A percentile compares a stretch with the other conserved stretches of the same genome.
phyloP scores from a whole-genome alignment of 306 rosid genomes.

The Boehmeria nivea region DNA sequence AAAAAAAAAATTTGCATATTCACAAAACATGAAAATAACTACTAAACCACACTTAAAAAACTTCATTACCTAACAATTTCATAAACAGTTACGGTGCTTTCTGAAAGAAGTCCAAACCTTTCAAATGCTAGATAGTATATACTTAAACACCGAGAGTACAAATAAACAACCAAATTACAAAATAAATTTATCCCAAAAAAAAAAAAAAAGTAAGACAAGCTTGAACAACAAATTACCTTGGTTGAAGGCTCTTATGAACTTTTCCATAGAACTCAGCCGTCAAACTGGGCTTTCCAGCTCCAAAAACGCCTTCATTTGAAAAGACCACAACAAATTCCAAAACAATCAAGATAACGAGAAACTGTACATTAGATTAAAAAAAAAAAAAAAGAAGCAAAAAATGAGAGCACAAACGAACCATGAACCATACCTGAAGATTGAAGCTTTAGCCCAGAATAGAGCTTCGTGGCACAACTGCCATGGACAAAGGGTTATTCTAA shows the following conservation, averaged over 20 bases:
- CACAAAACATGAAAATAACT: no score
- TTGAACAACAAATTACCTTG: conserved; percentile 40
- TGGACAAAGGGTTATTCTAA: background rate
- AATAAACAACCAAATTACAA: no score
- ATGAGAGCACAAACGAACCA: background rate
- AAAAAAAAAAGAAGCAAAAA: background rate
- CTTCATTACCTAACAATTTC: no score
- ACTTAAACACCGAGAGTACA: no score
- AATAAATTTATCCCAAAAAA: background rate
- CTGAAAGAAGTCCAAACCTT: no score
- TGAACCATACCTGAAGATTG: conserved; percentile 47
- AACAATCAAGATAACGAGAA: background rate
- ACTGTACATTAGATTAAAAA: background rate
- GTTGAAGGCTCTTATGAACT: conserved; percentile 55
- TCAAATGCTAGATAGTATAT: no score
- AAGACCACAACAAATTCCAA: conserved; percentile 7
- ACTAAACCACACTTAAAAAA: no score
- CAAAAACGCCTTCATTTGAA: conserved; percentile 42
- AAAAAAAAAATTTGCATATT: no score
- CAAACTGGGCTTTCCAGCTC: conserved; percentile 45
- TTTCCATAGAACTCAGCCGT: conserved; percentile 64
- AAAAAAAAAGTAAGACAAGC: background rate
- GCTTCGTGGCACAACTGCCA: conserved; percentile 50
- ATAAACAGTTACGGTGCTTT: no score
- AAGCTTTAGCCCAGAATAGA: conserved; percentile 71